These are phyloP conservation scores for Yamadazyma aaseri DNA, from an alignment of 1,139 yeast species.

Conservation along the genomic window DNA sequence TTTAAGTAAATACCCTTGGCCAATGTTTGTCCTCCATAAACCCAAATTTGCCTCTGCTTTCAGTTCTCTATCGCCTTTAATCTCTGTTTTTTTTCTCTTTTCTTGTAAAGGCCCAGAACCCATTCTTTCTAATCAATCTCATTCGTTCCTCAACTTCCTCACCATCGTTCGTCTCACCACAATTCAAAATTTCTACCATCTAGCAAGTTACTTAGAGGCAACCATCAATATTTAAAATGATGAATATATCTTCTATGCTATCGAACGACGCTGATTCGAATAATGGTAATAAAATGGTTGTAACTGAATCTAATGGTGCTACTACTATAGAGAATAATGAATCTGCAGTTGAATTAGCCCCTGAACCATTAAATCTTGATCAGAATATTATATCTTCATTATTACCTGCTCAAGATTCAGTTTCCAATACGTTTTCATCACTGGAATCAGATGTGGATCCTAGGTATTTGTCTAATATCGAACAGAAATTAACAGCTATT, in stretches of 20 bases:
- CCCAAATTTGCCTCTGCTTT: too few relatives aligned
- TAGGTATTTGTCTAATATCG: slow-evolving; percentile 20
- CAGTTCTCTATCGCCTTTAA: too few relatives aligned
- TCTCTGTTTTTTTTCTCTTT: too few relatives aligned
- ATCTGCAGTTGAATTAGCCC: neutral
- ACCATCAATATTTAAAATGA: slow-evolving; percentile 9
- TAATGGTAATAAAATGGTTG: neutral
- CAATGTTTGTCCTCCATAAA: too few relatives aligned
- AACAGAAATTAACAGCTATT: slow-evolving; percentile 25
- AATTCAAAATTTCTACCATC: neutral
- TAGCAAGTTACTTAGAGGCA: neutral
- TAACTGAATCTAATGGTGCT: neutral
- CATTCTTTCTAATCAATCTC: slow-evolving; percentile 5
- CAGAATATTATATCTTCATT: slow-evolving; percentile 5
- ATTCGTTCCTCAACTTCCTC: slow-evolving; percentile 4
- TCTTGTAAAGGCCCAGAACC: too few relatives aligned
- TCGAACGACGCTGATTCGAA: slow-evolving; percentile 23
- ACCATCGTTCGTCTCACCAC: slow-evolving; percentile 5
- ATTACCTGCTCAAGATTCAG: slow-evolving; percentile 5
- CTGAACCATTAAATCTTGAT: slow-evolving; percentile 1
- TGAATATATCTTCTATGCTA: slow-evolving; percentile 46
- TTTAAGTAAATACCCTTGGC: too few relatives aligned
- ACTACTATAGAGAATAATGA: neutral
- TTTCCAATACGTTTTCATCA: neutral
- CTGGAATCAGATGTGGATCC: neutral